Conservation (phyloP, 2,329 filamentous ascomycete genomes). For the Fusarium robinianum region DNA sequence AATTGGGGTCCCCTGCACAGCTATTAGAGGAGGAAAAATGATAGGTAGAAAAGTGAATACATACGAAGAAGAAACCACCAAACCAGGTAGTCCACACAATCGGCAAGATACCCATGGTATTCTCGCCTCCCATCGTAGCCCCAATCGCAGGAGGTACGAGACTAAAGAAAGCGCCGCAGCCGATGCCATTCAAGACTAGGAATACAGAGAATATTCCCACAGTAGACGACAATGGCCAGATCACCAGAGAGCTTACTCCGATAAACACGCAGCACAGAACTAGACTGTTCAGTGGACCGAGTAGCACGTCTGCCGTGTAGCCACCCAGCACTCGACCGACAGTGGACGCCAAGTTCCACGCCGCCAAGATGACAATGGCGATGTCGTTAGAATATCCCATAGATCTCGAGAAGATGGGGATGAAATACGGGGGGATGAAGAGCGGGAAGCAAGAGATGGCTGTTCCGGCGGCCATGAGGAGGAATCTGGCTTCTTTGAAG, state of each 20-base stretch:
- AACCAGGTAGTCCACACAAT: slow-evolving; percentile 40
- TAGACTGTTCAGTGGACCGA: slow-evolving; percentile 38
- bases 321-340: slow-evolving; percentile 34
- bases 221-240: slow-evolving; percentile 36
- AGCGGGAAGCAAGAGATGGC: slow-evolving; percentile 36
- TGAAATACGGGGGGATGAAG: slow-evolving; percentile 35
- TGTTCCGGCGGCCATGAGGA: slow-evolving; percentile 31
- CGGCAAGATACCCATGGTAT: slow-evolving; percentile 31
- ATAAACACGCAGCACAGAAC: slow-evolving; percentile 34
- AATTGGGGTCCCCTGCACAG: slow-evolving; percentile 26
- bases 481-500: slow-evolving; percentile 34
- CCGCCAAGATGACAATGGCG: slow-evolving; percentile 31
- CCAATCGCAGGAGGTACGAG: slow-evolving; percentile 37
- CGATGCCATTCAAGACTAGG: slow-evolving; percentile 35
- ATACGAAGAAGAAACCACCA: slow-evolving; percentile 38
- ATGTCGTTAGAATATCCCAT: slow-evolving; percentile 35
- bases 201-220: slow-evolving; percentile 33
- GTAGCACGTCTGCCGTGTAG: slow-evolving; percentile 31
- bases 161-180: slow-evolving; percentile 40
- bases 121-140: slow-evolving; percentile 32
- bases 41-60: too few species aligned
- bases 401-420: slow-evolving; percentile 31
- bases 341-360: slow-evolving; percentile 39
- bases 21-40: fast-evolving
- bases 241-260: slow-evolving; percentile 33